These are phyloP conservation scores for Xylariales sp. DNA, from an alignment of 2,329 filamentous ascomycete species.

Conservation along the genomic window DNA sequence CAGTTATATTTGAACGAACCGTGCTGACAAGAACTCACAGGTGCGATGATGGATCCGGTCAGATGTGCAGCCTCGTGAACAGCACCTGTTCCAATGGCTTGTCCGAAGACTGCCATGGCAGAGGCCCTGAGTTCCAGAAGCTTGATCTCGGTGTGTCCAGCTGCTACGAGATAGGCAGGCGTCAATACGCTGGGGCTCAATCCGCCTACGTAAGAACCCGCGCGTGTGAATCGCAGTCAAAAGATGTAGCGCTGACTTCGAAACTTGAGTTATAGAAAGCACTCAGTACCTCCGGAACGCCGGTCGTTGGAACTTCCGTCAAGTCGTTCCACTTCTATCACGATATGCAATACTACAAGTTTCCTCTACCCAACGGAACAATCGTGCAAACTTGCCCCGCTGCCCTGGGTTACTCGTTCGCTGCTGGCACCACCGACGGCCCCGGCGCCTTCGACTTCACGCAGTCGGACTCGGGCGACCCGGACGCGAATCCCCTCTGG, in stretches of 20 bases:
- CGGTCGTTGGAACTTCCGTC: conserved; percentile 61
- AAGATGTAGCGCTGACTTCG: not conserved
- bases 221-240: not conserved
- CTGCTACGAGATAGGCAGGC: conserved; percentile 69
- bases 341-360: conserved; percentile 70
- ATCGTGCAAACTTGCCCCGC: conserved; percentile 74
- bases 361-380: conserved; percentile 68
- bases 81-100: conserved; percentile 71
- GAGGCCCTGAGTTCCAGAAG: conserved; percentile 62
- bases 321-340: conserved; percentile 78
- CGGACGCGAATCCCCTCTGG: conserved; percentile 74
- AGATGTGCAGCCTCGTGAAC: conserved; percentile 66
- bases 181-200: conserved; percentile 60
- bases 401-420: conserved; percentile 84
- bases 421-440: conserved; percentile 83
- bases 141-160: conserved; percentile 69
- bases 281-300: conserved; percentile 38
- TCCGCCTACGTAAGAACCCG: conserved; percentile 31
- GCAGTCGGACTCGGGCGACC: conserved; percentile 69
- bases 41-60: conserved; percentile 75
- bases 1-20: not conserved
- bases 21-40: conserved; percentile 8
- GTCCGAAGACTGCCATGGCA: conserved; percentile 64
- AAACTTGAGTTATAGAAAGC: conserved; percentile 49
- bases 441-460: conserved; percentile 88